phyloP scores from a whole-genome alignment of 768 basidiomycete genomes.

The Mrakia blollopis region DNA sequence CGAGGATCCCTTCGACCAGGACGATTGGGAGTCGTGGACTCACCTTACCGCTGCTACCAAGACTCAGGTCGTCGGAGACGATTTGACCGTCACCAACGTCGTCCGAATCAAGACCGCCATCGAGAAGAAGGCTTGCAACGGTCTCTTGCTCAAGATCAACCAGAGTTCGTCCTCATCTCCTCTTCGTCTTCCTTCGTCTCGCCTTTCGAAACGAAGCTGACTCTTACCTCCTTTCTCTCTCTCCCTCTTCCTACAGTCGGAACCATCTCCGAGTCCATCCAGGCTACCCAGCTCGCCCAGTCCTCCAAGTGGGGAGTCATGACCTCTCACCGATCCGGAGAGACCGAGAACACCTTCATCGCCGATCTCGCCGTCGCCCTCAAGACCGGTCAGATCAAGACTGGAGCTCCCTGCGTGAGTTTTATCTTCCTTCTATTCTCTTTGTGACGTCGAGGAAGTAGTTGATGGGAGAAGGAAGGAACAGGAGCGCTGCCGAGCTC shows the following conservation, averaged over 20 bases:
- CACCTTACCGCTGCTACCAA: constrained; percentile 74
- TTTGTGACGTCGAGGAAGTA: neutral
- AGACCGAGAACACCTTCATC: constrained; percentile 76
- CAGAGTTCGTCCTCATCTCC: neutral
- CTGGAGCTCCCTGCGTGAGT: constrained; percentile 51
- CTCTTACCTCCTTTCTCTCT: neutral
- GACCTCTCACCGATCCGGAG: constrained; percentile 98
- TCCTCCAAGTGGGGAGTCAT: constrained; percentile 98
- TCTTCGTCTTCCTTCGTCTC: neutral
- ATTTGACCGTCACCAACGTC: constrained; percentile 97
- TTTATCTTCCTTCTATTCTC: neutral
- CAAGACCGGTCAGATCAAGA: constrained; percentile 58
- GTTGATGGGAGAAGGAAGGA: too few relatives aligned
- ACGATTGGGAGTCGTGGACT: constrained; percentile 98
- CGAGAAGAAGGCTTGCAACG: constrained; percentile 99
- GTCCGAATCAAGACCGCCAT: constrained; percentile 96
- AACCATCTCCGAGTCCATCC: constrained; percentile 96
- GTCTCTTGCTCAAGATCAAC: constrained; percentile 80
- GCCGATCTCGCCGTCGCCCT: constrained; percentile 93
- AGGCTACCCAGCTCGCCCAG: constrained; percentile 93
- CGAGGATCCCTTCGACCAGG: constrained; percentile 99
- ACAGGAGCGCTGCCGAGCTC: too few relatives aligned
- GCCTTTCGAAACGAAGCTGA: neutral
- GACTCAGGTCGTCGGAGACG: constrained; percentile 62
- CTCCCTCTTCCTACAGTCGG: constrained; percentile 70